Evolutionary conservation across 768 basidiomycete genomes (phyloP), one percentile per base, ranked within the genome.

Genomic region (Boletus sensibilis): DNA sequence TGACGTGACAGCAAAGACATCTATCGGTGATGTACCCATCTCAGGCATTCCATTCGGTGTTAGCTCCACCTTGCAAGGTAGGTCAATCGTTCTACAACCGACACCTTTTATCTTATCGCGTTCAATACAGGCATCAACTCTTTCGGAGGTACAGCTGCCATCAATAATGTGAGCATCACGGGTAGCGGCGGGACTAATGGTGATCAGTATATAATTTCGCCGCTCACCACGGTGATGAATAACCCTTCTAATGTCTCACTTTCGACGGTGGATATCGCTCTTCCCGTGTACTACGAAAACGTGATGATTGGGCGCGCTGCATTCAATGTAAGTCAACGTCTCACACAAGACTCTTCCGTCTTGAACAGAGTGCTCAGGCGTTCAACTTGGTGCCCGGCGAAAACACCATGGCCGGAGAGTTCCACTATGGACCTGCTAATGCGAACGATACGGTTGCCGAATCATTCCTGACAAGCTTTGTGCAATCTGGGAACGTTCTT

Each of bases 181-280:
- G 87, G 86, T 25, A 87, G 87, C 61, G 87, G 87, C 37, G 85
- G 85, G 40, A 72, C 68, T 49, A 81, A 80, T n/a, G 85, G 85
- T 7, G 75, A 74, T 57, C 73, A 87, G 67, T 90, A 76, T 63
- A 77, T 89, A 41, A 69, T 79, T 31, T 65, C 82, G 4, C 85
- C 83, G 2, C 68, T 88, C n/a, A 82, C 78, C 1, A 79, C 85
- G 20, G 76, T 70, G 14, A 72, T 89, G 44, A 67, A 83, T 23
- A 89, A 90, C 57, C 88, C 86, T 8, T 87, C 86, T 6, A 87
- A 87, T 62, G 68, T 89, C 34, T 83, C 85, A 5, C 74, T 90
- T 33, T 68, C 78, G 52, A 88, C 87, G 11, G 76, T 78, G 52
- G 75, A 79, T 44, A 74, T 88, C 23, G 71, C 83, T 6, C 76